Percentiles rank a stretch among this genome's conserved stretches.
Evolutionary conservation across 208 protist genomes (phyloP).

Genomic region (Leishmania guyanensis): DNA sequence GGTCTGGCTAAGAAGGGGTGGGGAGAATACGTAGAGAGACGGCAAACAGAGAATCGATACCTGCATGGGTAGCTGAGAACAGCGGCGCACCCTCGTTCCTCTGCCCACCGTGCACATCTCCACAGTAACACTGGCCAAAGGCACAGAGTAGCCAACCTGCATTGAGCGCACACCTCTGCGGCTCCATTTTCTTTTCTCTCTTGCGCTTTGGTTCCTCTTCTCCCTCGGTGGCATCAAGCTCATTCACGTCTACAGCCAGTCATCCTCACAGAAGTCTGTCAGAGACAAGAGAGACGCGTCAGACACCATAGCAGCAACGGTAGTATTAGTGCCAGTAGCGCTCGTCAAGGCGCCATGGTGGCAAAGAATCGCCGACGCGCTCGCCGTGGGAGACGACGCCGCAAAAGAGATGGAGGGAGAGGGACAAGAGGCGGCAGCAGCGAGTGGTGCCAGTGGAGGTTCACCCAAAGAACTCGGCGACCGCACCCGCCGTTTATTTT

Average conservation of each 20-base stretch:
- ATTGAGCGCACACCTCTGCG: background rate
- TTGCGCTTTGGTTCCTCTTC: background rate
- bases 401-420: background rate
- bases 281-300: slow-evolving; percentile 24
- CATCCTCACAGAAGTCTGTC: slow-evolving; percentile 56
- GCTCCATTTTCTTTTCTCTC: background rate
- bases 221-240: background rate
- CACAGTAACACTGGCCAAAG: background rate
- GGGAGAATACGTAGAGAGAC: background rate
- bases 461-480: background rate
- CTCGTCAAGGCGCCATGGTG: background rate
- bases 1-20: background rate
- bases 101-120: background rate
- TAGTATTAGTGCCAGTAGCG: background rate
- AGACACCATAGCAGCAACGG: background rate
- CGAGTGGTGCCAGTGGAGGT: background rate
- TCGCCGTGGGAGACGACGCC: background rate
- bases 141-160: background rate
- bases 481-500: background rate
- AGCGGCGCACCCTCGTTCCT: background rate
- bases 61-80: background rate
- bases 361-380: background rate
- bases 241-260: slow-evolving; percentile 41
- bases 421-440: background rate
- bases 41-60: background rate